A percentile compares a stretch with the other conserved stretches of the same genome.
Conservation (phyloP, 257 asterid genomes). For the Rhazya stricta region DNA sequence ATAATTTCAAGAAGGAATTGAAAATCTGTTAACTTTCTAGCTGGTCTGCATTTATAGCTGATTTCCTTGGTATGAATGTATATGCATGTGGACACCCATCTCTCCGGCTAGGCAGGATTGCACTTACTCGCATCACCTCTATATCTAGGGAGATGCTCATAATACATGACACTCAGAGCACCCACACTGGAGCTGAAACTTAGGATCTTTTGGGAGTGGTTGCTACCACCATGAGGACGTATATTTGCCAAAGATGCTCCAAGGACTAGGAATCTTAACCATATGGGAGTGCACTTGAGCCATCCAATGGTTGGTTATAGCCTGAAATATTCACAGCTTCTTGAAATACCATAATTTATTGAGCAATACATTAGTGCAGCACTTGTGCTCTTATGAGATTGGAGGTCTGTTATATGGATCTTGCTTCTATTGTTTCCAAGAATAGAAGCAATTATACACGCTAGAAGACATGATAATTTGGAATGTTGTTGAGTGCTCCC, state of each 20-base stretch:
- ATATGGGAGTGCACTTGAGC: background rate
- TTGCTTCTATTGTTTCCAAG: background rate
- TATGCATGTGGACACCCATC: background rate
- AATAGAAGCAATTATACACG: background rate
- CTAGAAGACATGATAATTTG: background rate
- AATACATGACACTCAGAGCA: background rate
- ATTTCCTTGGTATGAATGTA: background rate
- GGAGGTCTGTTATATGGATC: background rate
- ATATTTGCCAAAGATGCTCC: background rate
- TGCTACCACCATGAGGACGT: background rate
- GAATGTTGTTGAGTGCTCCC: background rate
- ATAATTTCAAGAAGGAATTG: background rate
- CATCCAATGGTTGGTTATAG: background rate
- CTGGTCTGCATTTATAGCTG: background rate
- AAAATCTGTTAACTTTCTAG: background rate
- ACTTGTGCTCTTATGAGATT: background rate
- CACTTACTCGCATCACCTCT: background rate
- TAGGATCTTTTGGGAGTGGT: background rate
- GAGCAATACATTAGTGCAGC: background rate
- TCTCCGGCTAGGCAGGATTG: background rate
- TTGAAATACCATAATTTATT: slow-evolving; percentile 3
- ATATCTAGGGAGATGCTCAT: background rate
- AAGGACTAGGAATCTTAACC: background rate
- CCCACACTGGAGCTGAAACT: background rate
- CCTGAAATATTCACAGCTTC: background rate